These are phyloP conservation scores for Pilasporangium apinafurcum DNA, from an alignment of 352 stramenopile species.

Conservation along the genomic window DNA sequence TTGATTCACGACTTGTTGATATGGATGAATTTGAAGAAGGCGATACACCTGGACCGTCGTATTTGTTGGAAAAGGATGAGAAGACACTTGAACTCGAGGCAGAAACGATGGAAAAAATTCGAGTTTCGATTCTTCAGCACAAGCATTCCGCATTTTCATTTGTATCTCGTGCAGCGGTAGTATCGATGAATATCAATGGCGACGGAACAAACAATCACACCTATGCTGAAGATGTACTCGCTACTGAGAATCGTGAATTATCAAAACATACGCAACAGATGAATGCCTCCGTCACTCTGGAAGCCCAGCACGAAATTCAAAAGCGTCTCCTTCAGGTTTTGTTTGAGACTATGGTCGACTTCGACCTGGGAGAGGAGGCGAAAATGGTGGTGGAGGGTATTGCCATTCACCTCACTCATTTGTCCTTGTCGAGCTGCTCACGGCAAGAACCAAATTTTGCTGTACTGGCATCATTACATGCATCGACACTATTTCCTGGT, in stretches of 20 bases:
- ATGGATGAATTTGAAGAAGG: conserved; percentile 65
- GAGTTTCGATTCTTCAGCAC: conserved; percentile 59
- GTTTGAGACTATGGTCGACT: conserved; percentile 69
- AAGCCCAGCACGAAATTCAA: conserved; percentile 37
- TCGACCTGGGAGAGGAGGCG: conserved; percentile 61
- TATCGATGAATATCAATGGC: conserved; percentile 44
- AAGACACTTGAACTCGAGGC: conserved; percentile 73
- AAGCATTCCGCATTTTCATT: conserved; percentile 75
- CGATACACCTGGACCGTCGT: conserved; percentile 20
- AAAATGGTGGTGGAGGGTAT: conserved; percentile 48
- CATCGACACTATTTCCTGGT: conserved; percentile 68
- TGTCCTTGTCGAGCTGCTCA: conserved; percentile 38
- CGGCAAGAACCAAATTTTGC: conserved; percentile 59
- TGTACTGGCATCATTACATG: conserved; percentile 60
- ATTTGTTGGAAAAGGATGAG: conserved; percentile 83
- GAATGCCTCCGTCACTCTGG: conserved; percentile 40
- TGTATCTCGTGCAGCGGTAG: conserved; percentile 40
- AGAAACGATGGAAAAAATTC: conserved; percentile 58
- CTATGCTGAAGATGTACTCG: neutral
- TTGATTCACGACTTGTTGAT: conserved; percentile 52
- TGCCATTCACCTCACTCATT: conserved; percentile 44
- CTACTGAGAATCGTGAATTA: neutral
- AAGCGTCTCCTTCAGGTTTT: conserved; percentile 54
- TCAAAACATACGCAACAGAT: conserved; percentile 14
- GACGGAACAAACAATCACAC: neutral